Base-by-base conservation (phyloP, 164 flowering plant genomes). In the Berberis thunbergii region DNA sequence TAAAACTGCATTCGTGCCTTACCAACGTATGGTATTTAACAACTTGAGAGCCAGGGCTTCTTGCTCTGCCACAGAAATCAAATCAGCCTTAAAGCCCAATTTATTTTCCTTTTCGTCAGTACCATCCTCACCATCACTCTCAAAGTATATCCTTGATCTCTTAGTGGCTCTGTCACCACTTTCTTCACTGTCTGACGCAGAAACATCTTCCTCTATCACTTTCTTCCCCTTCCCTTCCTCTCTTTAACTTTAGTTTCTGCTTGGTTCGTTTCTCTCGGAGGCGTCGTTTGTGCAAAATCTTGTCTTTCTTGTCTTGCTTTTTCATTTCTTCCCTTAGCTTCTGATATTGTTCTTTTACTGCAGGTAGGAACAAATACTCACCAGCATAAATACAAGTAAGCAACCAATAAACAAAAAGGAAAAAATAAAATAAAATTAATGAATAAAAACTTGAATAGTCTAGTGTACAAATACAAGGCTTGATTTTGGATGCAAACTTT, bases 31-130 rank as follows among this genome's bases (percentile, higher is more conserved):
- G 61, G 93, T 84, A 70, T 75, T 77, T 70, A 93, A 72, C 59
- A 93, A 68, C 70, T 86, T 86, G 4, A 90, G 93, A 64, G 98
- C 97, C 56, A 94, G 68, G 46, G 78, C 91, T 72, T 94, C 98
- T 72, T 88, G 98, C 64, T 91, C 92, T 13, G 77, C 84, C 50
- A 94, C 57, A 55, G 96, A 78, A 54, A 87, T 64, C 13, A 81
- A 57, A 48, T 79, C 81, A 38, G 73, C 40, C 40, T 1, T 62
- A 7, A 66, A 1, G 26, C 61, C 70, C n/a, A 39, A 40, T 7
- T 55, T 69, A 11, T 62, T 58, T 60, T 8, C 67, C 50, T 45
- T 66, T 50, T 64, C 84, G n/a, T n/a, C n/a, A n/a, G n/a, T n/a
- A 42, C 61, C 69, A 53, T 74, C 71, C 39, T 83, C 87, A 64